Conservation (phyloP, 495 filamentous ascomycete genomes). For the Trichoderma virens region DNA sequence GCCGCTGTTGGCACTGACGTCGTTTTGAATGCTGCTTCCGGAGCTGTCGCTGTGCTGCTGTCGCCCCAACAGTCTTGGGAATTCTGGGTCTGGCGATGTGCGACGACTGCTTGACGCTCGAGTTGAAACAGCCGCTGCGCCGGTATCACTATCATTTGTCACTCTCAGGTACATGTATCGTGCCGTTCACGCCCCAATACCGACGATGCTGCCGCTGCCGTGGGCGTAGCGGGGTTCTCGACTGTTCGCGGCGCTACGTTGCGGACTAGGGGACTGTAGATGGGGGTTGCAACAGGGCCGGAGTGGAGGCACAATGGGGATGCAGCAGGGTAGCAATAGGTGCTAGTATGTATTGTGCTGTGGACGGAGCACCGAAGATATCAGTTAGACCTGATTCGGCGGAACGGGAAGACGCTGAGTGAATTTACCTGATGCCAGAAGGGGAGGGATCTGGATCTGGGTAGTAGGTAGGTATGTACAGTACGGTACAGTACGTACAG, state of each 20-base stretch:
- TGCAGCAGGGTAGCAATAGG: background rate
- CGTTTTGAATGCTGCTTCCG: background rate
- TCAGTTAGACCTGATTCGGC: background rate
- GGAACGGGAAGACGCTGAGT: slow-evolving; percentile 3
- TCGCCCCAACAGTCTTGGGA: background rate
- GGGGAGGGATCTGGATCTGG: background rate
- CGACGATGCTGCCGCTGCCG: slow-evolving; percentile 4
- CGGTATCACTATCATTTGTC: background rate
- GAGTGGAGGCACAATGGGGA: slow-evolving; percentile 7
- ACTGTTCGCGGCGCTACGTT: slow-evolving; percentile 5
- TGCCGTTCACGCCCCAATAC: background rate
- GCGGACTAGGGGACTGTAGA: slow-evolving; percentile 3
- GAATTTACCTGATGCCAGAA: background rate
- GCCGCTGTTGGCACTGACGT: background rate
- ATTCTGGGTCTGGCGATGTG: background rate
- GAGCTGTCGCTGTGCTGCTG: background rate
- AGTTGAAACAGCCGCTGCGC: background rate
- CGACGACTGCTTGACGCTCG: background rate
- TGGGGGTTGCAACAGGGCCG: background rate
- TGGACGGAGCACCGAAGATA: background rate
- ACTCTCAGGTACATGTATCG: background rate
- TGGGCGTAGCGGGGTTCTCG: background rate
- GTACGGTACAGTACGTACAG: no score
- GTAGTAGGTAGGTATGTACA: no score
- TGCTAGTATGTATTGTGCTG: background rate